Evolutionary conservation across 495 filamentous ascomycete genomes (phyloP), one percentile per base, ranked within the genome.

Genomic region (Neurospora sp.): DNA sequence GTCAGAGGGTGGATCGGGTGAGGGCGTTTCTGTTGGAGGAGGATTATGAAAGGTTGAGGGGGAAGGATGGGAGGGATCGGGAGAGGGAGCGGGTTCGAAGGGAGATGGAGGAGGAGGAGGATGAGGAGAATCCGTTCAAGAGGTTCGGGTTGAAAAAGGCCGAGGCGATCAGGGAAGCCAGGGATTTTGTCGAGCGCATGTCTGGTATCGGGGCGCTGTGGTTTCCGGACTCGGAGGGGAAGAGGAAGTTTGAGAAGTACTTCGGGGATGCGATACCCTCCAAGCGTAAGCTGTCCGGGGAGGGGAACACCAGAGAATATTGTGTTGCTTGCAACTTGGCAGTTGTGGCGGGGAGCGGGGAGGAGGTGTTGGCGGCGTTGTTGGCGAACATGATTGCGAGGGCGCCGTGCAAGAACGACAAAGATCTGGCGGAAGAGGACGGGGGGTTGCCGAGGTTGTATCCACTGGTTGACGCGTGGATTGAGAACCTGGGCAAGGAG

Each of bases 261-360:
- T 79, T 76, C 31, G 79, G 79, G 20, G 54, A 69, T 6, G 74
- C 75, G 5, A 40, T 18, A 4, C 77, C 76, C 11, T 75, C 75
- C 46, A 76, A 77, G 44, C 73, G 35, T 16, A 73, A 75, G 39
- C 79, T 79, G 39, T 66, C 27, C 14, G 54, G 54, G 3, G 14
- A 18, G 14, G 54, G 54, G 1, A 66, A 66, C 18, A 66, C 54
- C 54, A 66, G 27, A 4, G 54, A 66, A 5, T 66, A 66, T 5
- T 87, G 85, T 59, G 77, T 83, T 69, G 85, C 84, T n/a, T 87
- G 85, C 72, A 82, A 85, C 39, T 74, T 87, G 14, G 77, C 80
- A 2, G 77, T 78, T 18, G 69, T 87, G 1, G 84, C 85, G n/a
- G 83, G 81, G 2, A 80, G 80, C 41, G 72, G 71, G 10, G 75